Evolutionary conservation across 2,329 filamentous ascomycete genomes (phyloP).

Genomic region (Trichoderma pleuroti): DNA sequence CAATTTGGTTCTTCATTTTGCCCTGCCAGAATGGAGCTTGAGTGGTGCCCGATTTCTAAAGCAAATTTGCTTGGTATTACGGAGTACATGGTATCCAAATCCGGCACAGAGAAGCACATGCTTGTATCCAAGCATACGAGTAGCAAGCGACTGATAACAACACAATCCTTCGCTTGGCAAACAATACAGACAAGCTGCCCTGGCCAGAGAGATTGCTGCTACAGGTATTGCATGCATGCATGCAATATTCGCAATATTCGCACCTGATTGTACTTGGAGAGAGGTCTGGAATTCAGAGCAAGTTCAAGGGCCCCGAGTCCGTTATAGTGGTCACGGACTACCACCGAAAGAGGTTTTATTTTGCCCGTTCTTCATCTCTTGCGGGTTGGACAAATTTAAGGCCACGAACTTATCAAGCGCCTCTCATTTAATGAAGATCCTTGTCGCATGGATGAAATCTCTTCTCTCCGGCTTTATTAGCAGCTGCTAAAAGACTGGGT

Average conservation of each 20-base stretch:
- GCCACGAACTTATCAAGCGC: constrained; percentile 6
- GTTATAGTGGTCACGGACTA: neutral
- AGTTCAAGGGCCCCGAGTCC: neutral
- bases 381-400: neutral
- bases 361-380: neutral
- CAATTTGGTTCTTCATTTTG: neutral
- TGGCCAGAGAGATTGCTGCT: neutral
- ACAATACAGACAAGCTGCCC: neutral
- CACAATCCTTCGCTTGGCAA: neutral
- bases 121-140: neutral
- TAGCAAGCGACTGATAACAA: neutral
- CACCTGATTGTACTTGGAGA: neutral
- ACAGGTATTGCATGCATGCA: neutral
- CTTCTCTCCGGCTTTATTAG: constrained; percentile 12
- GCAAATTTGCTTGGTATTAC: neutral
- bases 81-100: neutral
- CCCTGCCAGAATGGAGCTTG: neutral
- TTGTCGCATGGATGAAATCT: constrained; percentile 11
- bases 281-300: neutral
- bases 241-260: neutral
- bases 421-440: constrained; percentile 17
- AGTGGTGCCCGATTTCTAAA: neutral
- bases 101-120: neutral
- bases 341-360: neutral
- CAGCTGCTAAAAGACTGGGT: constrained; percentile 18